Conservation (phyloP, 1,284 basidiomycete species). For the Exobasidium cylindrosporum region DNA sequence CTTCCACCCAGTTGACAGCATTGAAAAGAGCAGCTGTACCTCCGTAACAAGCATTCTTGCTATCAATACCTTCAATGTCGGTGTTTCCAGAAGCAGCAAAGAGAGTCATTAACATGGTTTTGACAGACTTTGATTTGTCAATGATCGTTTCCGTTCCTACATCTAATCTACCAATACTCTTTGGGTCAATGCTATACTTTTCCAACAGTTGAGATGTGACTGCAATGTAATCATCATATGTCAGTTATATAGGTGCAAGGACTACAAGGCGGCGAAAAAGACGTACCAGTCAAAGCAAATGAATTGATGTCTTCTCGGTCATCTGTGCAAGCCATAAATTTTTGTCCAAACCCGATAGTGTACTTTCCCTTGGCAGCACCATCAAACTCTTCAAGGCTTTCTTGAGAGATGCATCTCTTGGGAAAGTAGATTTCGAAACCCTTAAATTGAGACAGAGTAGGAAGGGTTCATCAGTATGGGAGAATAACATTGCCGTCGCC, state of each 20-base stretch:
- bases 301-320: slow-evolving; percentile 97
- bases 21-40: slow-evolving; percentile 96
- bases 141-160: slow-evolving; percentile 99
- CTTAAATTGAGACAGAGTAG: too few species aligned
- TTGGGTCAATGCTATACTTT: slow-evolving; percentile 94
- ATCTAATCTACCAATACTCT: slow-evolving; percentile 91
- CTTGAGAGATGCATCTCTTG: slow-evolving; percentile 61
- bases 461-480: slow-evolving; percentile 3
- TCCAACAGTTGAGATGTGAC: slow-evolving; percentile 71
- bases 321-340: slow-evolving; percentile 96
- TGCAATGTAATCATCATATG: slow-evolving; percentile 21
- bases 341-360: slow-evolving; percentile 96
- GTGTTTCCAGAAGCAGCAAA: slow-evolving; percentile 87
- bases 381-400: slow-evolving; percentile 76
- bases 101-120: slow-evolving; percentile 97
- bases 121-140: slow-evolving; percentile 99
- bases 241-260: too few species aligned
- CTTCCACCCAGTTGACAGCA: slow-evolving; percentile 87
- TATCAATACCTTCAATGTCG: slow-evolving; percentile 98
- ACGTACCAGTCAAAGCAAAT: slow-evolving; percentile 84
- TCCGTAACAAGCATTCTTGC: slow-evolving; percentile 98
- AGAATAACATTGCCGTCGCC: background rate
- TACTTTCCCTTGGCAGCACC: slow-evolving; percentile 95
- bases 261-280: too few species aligned
- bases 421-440: slow-evolving; percentile 93